Base-by-base conservation (phyloP, 495 filamentous ascomycete species). In the Podospora appendiculata region DNA sequence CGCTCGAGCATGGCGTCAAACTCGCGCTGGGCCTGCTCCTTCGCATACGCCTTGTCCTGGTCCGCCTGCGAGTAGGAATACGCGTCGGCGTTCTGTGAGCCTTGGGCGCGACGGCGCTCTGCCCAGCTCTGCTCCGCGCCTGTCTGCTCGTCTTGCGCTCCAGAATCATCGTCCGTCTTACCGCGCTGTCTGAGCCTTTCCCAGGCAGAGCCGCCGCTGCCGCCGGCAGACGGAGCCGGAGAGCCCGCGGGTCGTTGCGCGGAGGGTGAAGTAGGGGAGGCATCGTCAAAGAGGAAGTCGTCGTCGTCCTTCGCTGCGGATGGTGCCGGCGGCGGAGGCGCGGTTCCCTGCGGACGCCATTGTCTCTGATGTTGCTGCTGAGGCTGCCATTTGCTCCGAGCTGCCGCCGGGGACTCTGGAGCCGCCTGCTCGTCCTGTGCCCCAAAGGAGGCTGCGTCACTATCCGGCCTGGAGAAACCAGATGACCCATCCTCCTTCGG, bases 1-100 rank as follows among this genome's bases (percentile, higher is more conserved):
- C 67, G 41, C 55, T 68, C 47, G 51, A 72, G 50, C 61, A 76
- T 63, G 19, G 66, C 71, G 41, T 76, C 73, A 51, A 76, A 76
- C 41, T 76, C 70, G 48, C 61, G 70, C 49, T 76, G 73, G 11
- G 71, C 73, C 45, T 72, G 65, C 19, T 69, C 65, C 54, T 61
- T 72, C 41, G 67, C 70, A 38, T 62, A 61, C 9, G 61, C 61
- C 44, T 56, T 70, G 33, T 73, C 62, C 44, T 66, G 60, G 6
- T 73, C 71, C 13, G 54, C 34, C 34, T 54, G 34, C 1, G 62
- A 57, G 41, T 70, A 74, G 12, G 66, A 51, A 41, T 71, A 74
- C 1, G 58, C 58, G 19, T 70, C 63, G 12, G 59, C 45, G 32
- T 45, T 56, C 40, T 52, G 57, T 16, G 54, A 45, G 14, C 32